Percentiles rank a stretch among this genome's conserved stretches.
Conservation (phyloP, 352 stramenopile genomes). For the Pythium sp. region DNA sequence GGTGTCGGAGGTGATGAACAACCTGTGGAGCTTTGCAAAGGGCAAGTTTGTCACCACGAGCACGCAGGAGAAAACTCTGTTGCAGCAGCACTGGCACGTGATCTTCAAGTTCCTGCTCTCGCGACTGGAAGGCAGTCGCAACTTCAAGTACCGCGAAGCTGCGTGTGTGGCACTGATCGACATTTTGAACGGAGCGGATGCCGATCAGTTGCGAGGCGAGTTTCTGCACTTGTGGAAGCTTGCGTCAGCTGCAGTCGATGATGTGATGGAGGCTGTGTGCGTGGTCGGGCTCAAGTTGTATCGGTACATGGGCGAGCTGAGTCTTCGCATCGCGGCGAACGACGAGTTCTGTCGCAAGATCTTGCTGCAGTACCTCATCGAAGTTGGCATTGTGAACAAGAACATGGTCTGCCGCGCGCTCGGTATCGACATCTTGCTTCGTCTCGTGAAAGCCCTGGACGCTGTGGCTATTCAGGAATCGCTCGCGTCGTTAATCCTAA, state of each 20-base stretch:
- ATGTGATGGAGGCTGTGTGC: constrained; percentile 71
- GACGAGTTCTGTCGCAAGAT: constrained; percentile 46
- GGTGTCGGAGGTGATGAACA: constrained; percentile 58
- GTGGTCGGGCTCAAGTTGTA: constrained; percentile 73
- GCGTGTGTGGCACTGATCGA: constrained; percentile 61
- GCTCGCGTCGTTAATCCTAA: constrained; percentile 54
- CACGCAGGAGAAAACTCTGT: constrained; percentile 43
- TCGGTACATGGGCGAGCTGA: constrained; percentile 65
- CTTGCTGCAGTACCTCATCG: constrained; percentile 64
- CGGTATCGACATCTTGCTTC: constrained; percentile 70
- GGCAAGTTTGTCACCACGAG: constrained; percentile 27
- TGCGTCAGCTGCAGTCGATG: constrained; percentile 66
- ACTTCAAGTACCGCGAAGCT: constrained; percentile 84
- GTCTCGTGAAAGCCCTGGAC: constrained; percentile 64
- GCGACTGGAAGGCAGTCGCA: constrained; percentile 57
- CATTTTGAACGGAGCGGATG: constrained; percentile 55
- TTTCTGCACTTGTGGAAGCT: constrained; percentile 69
- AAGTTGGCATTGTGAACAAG: constrained; percentile 66
- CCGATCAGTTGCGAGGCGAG: constrained; percentile 37
- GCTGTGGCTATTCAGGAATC: constrained; percentile 51
- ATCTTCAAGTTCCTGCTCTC: constrained; percentile 60
- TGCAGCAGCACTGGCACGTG: constrained; percentile 48
- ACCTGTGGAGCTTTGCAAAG: constrained; percentile 67
- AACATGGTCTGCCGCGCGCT: constrained; percentile 63
- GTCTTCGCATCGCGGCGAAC: constrained; percentile 55